A percentile compares a stretch with the other conserved stretches of the same genome.
These are phyloP conservation scores for Hyaloscypha bicolor DNA, from an alignment of 495 filamentous ascomycete species.

Conservation along the genomic window DNA sequence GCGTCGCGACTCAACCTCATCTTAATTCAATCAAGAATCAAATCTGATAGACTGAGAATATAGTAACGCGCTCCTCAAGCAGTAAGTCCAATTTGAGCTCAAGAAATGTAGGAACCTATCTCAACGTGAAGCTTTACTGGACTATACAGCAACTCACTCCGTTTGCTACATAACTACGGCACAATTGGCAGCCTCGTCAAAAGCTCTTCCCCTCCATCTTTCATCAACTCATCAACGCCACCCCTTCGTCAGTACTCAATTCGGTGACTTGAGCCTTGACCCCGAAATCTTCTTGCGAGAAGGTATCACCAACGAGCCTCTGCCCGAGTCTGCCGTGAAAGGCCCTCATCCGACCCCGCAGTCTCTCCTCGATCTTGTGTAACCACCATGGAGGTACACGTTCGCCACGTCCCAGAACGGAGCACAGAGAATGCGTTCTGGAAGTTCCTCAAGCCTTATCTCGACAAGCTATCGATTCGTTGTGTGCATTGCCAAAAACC, in stretches of 20 bases:
- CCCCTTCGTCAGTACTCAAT: background rate
- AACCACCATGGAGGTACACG: slow-evolving; percentile 45
- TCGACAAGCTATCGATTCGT: slow-evolving; percentile 37
- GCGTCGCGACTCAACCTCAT: background rate
- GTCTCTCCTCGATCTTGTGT: background rate
- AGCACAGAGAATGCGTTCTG: slow-evolving; percentile 38
- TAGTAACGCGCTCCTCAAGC: background rate
- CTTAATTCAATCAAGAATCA: background rate
- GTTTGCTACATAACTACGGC: background rate
- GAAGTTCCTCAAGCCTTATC: slow-evolving; percentile 38
- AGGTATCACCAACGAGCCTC: background rate
- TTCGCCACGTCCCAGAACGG: slow-evolving; percentile 40
- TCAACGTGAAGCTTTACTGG: background rate
- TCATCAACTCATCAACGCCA: background rate
- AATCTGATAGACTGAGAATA: background rate
- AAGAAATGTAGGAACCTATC: background rate
- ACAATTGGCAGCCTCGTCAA: background rate
- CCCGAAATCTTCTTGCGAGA: background rate
- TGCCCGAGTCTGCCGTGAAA: background rate
- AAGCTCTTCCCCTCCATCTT: background rate
- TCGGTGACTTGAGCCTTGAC: background rate
- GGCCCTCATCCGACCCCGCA: background rate
- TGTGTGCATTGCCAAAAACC: slow-evolving; percentile 42
- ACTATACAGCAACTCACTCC: background rate
- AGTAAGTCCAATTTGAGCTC: background rate